Base-by-base conservation (phyloP, 495 filamentous ascomycete species). In the Talaromyces trachyspermus region DNA sequence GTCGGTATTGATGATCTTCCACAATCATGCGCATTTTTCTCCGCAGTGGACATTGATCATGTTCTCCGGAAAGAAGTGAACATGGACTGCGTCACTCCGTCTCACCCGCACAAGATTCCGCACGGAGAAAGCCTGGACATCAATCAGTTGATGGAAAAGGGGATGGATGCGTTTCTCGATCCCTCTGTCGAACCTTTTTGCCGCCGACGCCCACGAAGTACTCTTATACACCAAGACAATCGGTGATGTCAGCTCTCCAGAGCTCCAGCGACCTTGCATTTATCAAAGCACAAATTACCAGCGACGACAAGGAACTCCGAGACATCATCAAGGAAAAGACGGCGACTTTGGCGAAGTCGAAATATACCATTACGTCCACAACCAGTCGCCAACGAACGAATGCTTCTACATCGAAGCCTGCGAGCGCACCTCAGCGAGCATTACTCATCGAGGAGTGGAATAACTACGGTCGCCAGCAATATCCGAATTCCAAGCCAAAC, bases 31-130 rank as follows among this genome's bases (percentile, higher is more conserved):
- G 92, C 92, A 17, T 98, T 86, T 64, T 98, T 98, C 69, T 94
- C 86, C 2, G 89, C 92, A 1, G 80, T 98, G 15, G 92, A 98
- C 56, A 87, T 98, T 51, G 92, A 98, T 58, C 77, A 83, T 49
- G 89, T 98, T 7, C 75, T 98, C 12, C 83, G 92, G 27, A 98
- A 98, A 61, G 92, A 98, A 58, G 94, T 98, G 15, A 83, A 97
- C 59, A 94, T 98, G 88, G 86, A 95, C 57, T 98, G 92, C 60
- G 63, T 95, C 39, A 98, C 92, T 1, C 92, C 94, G 7, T 89
- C 84, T 30, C 86, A 97, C 57, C 80, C 78, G 0, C 64, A 75
- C 19, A 77, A 79, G 29, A 96, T 98, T 41, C 79, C 86, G 0
- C 86, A 81, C 6, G 92, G 92, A 24, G 89, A 97, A 66, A 86